Evolutionary conservation across 2,329 filamentous ascomycete species (phyloP).

Genomic region (Diaporthe nobilis): DNA sequence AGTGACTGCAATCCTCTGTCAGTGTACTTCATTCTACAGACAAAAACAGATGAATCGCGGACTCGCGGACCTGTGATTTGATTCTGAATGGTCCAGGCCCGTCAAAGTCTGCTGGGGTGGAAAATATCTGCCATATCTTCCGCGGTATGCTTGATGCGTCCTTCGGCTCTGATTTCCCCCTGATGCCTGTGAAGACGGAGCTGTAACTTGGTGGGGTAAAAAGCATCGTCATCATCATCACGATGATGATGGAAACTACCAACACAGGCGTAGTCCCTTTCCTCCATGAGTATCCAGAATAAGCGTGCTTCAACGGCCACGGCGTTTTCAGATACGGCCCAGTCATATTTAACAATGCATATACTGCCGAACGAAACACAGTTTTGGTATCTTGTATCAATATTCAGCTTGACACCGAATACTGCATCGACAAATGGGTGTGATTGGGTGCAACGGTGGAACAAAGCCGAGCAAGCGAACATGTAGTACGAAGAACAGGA

Average conservation of each 20-base stretch:
- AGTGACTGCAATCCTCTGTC: conserved; percentile 31
- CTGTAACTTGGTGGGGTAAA: neutral
- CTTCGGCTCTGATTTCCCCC: neutral
- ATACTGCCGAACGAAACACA: neutral
- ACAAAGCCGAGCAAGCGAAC: neutral
- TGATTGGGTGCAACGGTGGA: neutral
- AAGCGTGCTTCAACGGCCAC: neutral
- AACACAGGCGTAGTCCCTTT: neutral
- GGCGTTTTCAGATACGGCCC: too few relatives aligned
- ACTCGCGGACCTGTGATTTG: neutral
- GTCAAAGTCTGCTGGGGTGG: conserved; percentile 29
- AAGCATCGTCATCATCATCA: neutral
- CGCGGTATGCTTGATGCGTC: conserved; percentile 37
- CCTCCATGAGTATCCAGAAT: neutral
- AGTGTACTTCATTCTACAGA: neutral
- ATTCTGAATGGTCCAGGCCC: neutral
- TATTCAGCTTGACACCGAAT: neutral
- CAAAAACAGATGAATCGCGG: neutral
- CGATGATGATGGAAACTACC: neutral
- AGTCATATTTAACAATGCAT: neutral
- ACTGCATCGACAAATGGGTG: neutral
- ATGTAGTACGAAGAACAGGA: neutral
- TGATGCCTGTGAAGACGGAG: neutral
- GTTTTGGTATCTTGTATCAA: neutral
- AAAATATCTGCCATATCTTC: conserved; percentile 50